Percentiles rank a stretch among this genome's conserved stretches.
phyloP scores from a whole-genome alignment of 1,284 basidiomycete genomes.

The Rhodotorula sp. region DNA sequence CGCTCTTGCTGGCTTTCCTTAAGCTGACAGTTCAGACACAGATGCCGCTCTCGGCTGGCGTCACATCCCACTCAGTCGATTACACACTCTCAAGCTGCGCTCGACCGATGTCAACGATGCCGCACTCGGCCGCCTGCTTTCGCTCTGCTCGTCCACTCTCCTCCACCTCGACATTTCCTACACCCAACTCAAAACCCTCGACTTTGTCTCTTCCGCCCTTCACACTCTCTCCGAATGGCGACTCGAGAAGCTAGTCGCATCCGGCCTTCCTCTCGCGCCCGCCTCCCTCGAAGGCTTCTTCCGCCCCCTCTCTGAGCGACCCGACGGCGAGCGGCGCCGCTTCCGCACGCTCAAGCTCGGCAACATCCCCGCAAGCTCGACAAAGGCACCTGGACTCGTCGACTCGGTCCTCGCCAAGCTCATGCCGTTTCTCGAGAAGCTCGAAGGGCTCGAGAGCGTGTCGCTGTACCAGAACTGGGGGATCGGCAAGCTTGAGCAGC shows the following conservation, averaged over 20 bases:
- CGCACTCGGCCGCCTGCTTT: conserved; percentile 40
- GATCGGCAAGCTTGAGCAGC: conserved; percentile 22
- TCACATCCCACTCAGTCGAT: conserved; percentile 39
- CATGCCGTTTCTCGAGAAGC: conserved; percentile 35
- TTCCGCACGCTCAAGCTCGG: conserved; percentile 42
- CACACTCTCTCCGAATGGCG: conserved; percentile 23
- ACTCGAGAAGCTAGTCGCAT: conserved; percentile 43
- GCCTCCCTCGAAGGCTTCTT: conserved; percentile 41
- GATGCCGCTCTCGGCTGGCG: conserved; percentile 21
- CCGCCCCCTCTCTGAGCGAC: conserved; percentile 21
- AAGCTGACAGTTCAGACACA: neutral
- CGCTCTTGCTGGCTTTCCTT: neutral
- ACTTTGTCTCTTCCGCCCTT: conserved; percentile 41
- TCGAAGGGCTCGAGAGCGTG: conserved; percentile 39
- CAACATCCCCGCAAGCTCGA: conserved; percentile 25
- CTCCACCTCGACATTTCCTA: conserved; percentile 45
- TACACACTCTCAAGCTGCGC: conserved; percentile 43
- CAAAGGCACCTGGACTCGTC: conserved; percentile 32
- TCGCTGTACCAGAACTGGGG: conserved; percentile 31
- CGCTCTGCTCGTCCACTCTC: conserved; percentile 40
- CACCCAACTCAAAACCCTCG: conserved; percentile 40
- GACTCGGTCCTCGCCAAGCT: conserved; percentile 36
- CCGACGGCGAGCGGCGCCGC: conserved; percentile 9
- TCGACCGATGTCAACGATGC: conserved; percentile 42
- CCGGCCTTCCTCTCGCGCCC: conserved; percentile 40